Evolutionary conservation across 2,329 filamentous ascomycete genomes (phyloP).

Genomic region (Scedosporium dehoogii): DNA sequence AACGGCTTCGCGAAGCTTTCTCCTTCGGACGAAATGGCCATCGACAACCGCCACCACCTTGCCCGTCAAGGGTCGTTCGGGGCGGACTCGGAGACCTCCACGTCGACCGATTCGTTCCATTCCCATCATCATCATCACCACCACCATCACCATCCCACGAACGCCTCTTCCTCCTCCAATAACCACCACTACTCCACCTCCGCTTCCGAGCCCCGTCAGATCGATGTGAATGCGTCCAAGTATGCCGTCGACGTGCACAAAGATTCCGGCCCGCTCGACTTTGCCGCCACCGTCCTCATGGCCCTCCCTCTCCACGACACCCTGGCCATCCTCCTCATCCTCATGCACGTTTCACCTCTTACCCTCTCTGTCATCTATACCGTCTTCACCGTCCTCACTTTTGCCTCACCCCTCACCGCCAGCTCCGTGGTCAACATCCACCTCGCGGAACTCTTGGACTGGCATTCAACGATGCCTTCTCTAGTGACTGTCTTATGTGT

Average conservation of each 20-base stretch:
- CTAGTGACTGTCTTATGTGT: constrained; percentile 75
- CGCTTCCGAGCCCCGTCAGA: constrained; percentile 40
- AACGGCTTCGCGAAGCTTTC: not conserved
- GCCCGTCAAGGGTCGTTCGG: constrained; percentile 31
- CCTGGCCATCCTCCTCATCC: constrained; percentile 89
- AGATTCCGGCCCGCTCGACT: constrained; percentile 61
- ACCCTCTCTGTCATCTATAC: constrained; percentile 83
- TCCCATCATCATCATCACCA: constrained; percentile 21
- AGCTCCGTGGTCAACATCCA: constrained; percentile 72
- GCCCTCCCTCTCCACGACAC: constrained; percentile 90
- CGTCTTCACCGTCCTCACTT: constrained; percentile 85
- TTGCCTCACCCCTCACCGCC: constrained; percentile 73
- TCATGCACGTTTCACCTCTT: constrained; percentile 84
- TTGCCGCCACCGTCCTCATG: constrained; percentile 77
- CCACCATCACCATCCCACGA: constrained; percentile 22
- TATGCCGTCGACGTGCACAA: constrained; percentile 57
- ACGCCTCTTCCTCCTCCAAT: constrained; percentile 18
- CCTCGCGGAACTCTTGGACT: constrained; percentile 85
- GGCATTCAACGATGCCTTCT: constrained; percentile 75
- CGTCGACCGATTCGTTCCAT: constrained; percentile 40
- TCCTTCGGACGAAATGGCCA: constrained; percentile 10
- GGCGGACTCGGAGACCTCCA: constrained; percentile 40
- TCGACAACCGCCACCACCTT: constrained; percentile 8
- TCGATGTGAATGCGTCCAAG: constrained; percentile 62
- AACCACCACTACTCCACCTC: constrained; percentile 25